Base-by-base conservation (phyloP, 208 protist species). In the Vickermania spadyakhi region DNA sequence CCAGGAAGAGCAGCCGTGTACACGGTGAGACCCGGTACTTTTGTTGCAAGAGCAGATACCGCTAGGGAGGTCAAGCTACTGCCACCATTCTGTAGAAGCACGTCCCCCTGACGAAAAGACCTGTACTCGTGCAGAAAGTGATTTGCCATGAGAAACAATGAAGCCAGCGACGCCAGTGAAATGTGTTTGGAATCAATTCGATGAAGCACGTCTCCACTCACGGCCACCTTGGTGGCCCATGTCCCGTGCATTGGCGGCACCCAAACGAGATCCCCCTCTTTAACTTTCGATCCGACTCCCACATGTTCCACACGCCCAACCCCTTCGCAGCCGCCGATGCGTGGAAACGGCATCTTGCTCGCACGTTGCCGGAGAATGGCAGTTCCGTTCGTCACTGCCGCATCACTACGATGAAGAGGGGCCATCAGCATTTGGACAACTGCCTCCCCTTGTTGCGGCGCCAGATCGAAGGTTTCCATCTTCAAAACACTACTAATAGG, bases 191-290 rank as follows among this genome's bases (percentile, higher is more conserved):
- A 62, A 41, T 85, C 72, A 45, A 91, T 86, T 54, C 73, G 73
- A 63, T 89, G 81, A 2, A 88, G 56, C 4, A 66, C 62, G 2
- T 56, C 52, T 13, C 62, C 58, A 13, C 60, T 36, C n/a, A 83
- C 84, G 3, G 74, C 62, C 65, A 86, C 31, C 52, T 68, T 28
- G 25, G 69, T 78, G 14, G 84, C 80, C 81, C 84, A 91, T 7
- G 80, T 84, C 23, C 84, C 84, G 51, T 84, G 56, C 2, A 86
- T 2, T 2, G 84, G 84, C 2, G 74, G 62, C 14, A 91, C 64
- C 81, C 84, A 91, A 56, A 91, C 84, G 11, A 62, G 79, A 60
- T 91, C 84, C 3, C 84, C 84, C 31, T 81, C 75, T 64, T 86
- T 88, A 28, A 91, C 63, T 2, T 49, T 54, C 0, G 59, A 36